phyloP scores from a whole-genome alignment of 352 stramenopile genomes.

The Ophiocytium majus region DNA sequence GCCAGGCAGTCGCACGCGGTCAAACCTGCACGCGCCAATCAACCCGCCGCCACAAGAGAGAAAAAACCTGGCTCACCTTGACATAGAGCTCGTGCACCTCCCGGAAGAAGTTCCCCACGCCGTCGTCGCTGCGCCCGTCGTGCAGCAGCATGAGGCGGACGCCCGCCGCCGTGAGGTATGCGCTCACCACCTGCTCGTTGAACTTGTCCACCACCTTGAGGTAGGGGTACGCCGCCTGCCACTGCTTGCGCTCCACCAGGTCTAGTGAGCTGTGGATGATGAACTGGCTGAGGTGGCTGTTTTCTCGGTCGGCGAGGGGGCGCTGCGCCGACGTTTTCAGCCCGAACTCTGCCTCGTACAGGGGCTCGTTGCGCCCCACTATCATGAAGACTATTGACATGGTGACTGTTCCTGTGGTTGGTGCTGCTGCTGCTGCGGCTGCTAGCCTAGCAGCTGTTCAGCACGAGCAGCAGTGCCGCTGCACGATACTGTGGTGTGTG shows the following conservation, averaged over 20 bases:
- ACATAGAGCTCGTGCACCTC: conserved; percentile 96
- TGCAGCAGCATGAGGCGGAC: conserved; percentile 94
- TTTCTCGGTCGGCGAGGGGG: background rate
- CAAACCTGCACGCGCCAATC: too few relatives aligned
- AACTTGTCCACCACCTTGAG: conserved; percentile 87
- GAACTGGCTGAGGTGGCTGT: conserved; percentile 88
- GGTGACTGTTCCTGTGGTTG: too few relatives aligned
- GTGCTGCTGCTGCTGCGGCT: too few relatives aligned
- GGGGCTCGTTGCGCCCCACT: conserved; percentile 47
- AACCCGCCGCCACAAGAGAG: too few relatives aligned
- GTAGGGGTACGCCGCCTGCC: conserved; percentile 69
- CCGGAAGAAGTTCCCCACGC: conserved; percentile 90
- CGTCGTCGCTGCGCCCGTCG: conserved; percentile 86
- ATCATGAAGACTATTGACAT: conserved; percentile 54
- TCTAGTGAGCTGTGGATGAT: conserved; percentile 94
- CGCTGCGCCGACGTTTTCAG: conserved; percentile 4
- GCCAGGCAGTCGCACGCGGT: too few relatives aligned
- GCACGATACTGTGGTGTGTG: too few relatives aligned
- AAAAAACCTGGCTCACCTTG: conserved; percentile 76
- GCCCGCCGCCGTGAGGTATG: conserved; percentile 89
- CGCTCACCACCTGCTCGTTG: conserved; percentile 94
- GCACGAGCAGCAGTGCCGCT: too few relatives aligned
- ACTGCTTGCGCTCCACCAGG: conserved; percentile 90
- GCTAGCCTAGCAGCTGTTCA: too few relatives aligned
- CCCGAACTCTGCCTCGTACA: conserved; percentile 48